Evolutionary conservation across 768 basidiomycete genomes (phyloP), one percentile per base, ranked within the genome.

Genomic region (Termitomyces titanicus): DNA sequence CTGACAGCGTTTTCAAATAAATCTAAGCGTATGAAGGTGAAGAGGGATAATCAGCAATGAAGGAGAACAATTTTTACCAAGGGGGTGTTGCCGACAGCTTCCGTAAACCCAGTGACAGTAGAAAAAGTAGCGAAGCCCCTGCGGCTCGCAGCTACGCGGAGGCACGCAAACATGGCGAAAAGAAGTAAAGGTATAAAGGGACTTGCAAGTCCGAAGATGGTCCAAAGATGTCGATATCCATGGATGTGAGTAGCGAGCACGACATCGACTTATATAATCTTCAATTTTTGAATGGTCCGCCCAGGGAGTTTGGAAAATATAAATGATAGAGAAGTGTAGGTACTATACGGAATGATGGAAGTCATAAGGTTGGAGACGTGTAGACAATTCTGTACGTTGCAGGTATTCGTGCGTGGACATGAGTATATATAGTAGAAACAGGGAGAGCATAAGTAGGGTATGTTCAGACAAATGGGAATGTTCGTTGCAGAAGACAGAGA

Each of bases 51-150:
- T 54, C 37, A 17, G 27, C 25, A 20, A 33, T 17, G 10, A 18
- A 38, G 1, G 18, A 5, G 45, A 37, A 18, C 12, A 24, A 43
- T 9, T 70, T 84, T 64, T 56, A 95, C 94, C 42, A 98, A 75
- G 53, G 96, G 96, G 0, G 96, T 98, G 72, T 94, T 94, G 59
- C 95, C 96, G 42, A 98, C 81, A 25, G 94, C 86, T 5, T 88
- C 92, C 10, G 81, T 83, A 72, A 98, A 94, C 44, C 95, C 92
- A 51, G 88, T 73, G 24, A 86, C 88, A 17, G 77, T 61, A 22
- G 72, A 61, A 39, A 67, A 70, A 20, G 79, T 75, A 20, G 74
- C 68, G 38, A 79, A 74, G 13, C 65, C 56, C 53, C 70, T 74
- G 58, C 59, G 65, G 53, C 58, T 51, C 47, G 63, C 62, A 53